Evolutionary conservation across 768 basidiomycete species (phyloP), one percentile per base, ranked within the genome.

Genomic region (Coprinopsis strossmayeri): DNA sequence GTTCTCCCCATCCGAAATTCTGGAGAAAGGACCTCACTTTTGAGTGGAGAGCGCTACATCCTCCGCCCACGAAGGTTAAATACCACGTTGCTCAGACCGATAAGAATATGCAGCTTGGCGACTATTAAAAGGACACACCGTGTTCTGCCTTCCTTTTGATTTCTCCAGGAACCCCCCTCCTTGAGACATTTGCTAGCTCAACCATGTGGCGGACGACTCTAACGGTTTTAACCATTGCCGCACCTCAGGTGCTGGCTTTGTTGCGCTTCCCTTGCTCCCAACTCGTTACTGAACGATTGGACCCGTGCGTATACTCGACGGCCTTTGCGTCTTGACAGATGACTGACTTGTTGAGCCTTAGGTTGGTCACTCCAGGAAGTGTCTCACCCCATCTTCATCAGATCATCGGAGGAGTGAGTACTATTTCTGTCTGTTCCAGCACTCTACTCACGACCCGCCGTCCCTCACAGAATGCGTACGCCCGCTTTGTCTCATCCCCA

Each of bases 211-310:
- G 9, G 18, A 44, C 35, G 39, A 27, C 42, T 21, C 49, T 50
- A 9, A 34, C 28, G 2, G 5, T 42, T 10, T 42, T 50, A 21
- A 34, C 34, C 30, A 21, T 50, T 24, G 49, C 34, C 3, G 49
- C 53, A 25, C 52, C 49, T 45, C 46, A 53, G 27, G 55, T 44
- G 17, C 45, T 51, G 18, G 57, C 57, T 3, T 53, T 59, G 26
- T 38, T 59, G 13, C 55, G 57, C n/a, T 59, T 57, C 40, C 48
- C 57, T 21, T 58, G 51, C 48, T 56, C 58, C 15, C 58, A 59
- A 49, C 55, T 59, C 26, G 54, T 59, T 2, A 38, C 50, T 21
- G 54, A 57, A 39, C 53, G 58, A 10, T 52, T 57, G 35, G 58
- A 59, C 30, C 58, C 53, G 55, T 57, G n/a, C 1, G 55, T 50